Conservation (phyloP, 768 basidiomycete genomes). For the Paxillus rubicundulus region DNA sequence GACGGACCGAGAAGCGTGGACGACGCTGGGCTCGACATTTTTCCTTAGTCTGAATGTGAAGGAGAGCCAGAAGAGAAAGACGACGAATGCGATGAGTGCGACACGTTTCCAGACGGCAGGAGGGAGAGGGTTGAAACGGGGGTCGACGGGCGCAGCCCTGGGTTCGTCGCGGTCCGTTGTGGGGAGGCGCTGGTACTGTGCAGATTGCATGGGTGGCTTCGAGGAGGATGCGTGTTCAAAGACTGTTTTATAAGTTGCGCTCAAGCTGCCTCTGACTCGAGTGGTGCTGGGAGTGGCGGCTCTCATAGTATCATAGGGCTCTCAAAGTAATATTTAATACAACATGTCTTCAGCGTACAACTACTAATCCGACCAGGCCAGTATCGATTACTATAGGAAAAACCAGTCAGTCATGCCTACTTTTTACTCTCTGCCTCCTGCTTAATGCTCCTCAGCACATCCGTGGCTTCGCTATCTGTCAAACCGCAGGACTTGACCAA, state of each 20-base stretch:
- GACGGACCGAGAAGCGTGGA: constrained; percentile 64
- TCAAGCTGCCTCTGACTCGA: too few relatives aligned
- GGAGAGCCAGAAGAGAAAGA: constrained; percentile 45
- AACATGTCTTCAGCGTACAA: too few relatives aligned
- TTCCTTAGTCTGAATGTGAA: constrained; percentile 30
- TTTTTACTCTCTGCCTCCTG: background rate
- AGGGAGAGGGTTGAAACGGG: constrained; percentile 38
- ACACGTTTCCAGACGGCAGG: constrained; percentile 48
- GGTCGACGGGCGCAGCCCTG: constrained; percentile 9
- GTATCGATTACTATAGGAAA: background rate
- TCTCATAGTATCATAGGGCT: too few relatives aligned
- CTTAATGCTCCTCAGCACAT: background rate
- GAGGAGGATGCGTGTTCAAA: background rate
- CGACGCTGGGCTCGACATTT: constrained; percentile 40
- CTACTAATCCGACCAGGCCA: background rate
- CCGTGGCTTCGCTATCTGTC: background rate
- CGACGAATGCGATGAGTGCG: constrained; percentile 40
- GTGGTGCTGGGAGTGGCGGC: too few relatives aligned
- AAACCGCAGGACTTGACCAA: background rate
- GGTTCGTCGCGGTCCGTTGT: background rate
- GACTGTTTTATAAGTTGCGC: too few relatives aligned
- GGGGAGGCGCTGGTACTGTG: constrained; percentile 3
- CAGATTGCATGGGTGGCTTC: constrained; percentile 4
- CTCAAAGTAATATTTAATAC: too few relatives aligned
- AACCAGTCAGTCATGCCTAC: background rate